Evolutionary conservation across 1,284 basidiomycete species (phyloP).

Genomic region (Cutaneotrichosporon cavernicola): DNA sequence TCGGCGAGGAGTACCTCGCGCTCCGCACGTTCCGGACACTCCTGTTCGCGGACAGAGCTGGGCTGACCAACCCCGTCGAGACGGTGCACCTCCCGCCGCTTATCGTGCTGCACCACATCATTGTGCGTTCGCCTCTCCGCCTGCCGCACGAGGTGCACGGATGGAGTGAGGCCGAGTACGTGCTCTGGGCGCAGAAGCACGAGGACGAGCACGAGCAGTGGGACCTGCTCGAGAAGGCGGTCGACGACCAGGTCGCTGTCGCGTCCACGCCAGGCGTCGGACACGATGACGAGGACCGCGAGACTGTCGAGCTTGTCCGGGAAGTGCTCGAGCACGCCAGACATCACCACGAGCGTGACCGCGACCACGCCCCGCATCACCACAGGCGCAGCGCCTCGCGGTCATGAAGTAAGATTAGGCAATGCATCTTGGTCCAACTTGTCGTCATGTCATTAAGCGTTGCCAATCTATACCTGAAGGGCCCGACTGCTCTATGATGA

Average conservation of each 20-base stretch:
- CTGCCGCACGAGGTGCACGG: conserved; percentile 82
- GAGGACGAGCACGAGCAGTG: conserved; percentile 38
- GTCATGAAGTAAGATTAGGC: conserved; percentile 4
- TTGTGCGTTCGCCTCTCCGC: conserved; percentile 80
- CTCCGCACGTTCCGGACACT: conserved; percentile 74
- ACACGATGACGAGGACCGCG: conserved; percentile 17
- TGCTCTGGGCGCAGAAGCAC: conserved; percentile 51
- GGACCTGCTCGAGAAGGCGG: conserved; percentile 44
- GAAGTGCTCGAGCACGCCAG: conserved; percentile 23
- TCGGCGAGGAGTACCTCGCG: conserved; percentile 75
- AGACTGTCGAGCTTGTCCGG: conserved; percentile 16
- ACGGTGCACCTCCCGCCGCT: conserved; percentile 73
- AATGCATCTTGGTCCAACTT: conserved; percentile 5
- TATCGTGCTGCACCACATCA: conserved; percentile 83
- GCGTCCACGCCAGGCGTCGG: not conserved
- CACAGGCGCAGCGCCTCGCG: not conserved
- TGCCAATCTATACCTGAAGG: not conserved
- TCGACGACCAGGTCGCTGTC: conserved; percentile 40
- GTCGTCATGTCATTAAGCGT: not conserved
- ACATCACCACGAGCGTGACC: conserved; percentile 21
- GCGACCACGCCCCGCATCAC: not conserved
- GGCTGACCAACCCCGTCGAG: conserved; percentile 63
- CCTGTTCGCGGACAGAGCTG: conserved; percentile 75
- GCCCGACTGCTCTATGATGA: conserved; percentile 16
- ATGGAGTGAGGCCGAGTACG: conserved; percentile 88